Conservation (phyloP, 73 alveolate genomes). For the Tetrahymena borealis region DNA sequence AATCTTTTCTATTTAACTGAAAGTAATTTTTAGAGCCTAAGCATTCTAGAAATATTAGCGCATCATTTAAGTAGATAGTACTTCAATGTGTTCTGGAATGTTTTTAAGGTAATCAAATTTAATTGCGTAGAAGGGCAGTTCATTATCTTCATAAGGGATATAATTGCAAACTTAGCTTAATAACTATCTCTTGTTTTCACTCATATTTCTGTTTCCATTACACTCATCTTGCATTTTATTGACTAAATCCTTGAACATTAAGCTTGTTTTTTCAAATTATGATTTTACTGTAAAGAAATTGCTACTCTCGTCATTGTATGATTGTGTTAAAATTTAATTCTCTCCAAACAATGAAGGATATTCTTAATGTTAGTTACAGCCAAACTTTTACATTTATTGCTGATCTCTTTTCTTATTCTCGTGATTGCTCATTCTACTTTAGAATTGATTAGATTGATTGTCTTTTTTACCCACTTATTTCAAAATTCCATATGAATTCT, state of each 20-base stretch:
- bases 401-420: too few relatives aligned
- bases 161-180: background rate
- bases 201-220: background rate
- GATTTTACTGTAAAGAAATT: background rate
- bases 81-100: background rate
- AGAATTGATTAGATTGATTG: too few relatives aligned
- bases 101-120: background rate
- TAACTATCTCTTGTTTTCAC: background rate
- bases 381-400: too few relatives aligned
- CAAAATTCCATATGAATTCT: too few relatives aligned
- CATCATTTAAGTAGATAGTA: background rate
- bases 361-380: background rate
- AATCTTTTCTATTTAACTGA: background rate
- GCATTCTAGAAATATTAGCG: background rate
- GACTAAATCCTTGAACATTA: background rate
- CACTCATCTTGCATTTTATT: background rate
- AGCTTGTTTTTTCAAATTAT: background rate
- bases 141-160: background rate
- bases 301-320: background rate
- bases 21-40: background rate
- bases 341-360: background rate
- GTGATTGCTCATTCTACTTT: too few relatives aligned
- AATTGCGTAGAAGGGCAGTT: background rate
- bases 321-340: background rate
- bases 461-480: too few relatives aligned